Conservation (phyloP, 1,139 yeast genomes). For the Debaryomyces sp. region DNA sequence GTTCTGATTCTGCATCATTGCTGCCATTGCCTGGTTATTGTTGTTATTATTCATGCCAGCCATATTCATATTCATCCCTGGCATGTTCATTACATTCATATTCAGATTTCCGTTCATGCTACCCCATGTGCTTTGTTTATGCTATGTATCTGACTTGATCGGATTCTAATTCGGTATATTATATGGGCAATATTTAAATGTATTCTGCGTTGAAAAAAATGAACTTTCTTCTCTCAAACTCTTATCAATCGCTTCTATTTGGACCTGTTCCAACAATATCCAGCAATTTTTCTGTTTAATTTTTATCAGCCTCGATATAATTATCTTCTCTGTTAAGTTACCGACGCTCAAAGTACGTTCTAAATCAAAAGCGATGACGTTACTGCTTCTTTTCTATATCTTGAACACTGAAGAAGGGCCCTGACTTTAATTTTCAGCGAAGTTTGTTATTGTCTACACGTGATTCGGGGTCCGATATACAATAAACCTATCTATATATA, state of each 20-base stretch:
- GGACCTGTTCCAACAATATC: neutral
- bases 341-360: neutral
- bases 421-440: slow-evolving; percentile 1
- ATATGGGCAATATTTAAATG: neutral
- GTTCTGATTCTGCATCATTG: slow-evolving; percentile 14
- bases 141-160: neutral
- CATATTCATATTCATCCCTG: slow-evolving; percentile 12
- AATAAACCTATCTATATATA: neutral
- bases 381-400: neutral
- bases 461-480: neutral
- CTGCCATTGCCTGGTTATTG: slow-evolving; percentile 12
- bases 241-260: neutral
- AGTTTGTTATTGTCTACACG: neutral
- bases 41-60: slow-evolving; percentile 11
- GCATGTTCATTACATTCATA: slow-evolving; percentile 10
- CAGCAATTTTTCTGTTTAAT: neutral
- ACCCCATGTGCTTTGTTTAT: neutral
- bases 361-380: neutral
- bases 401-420: slow-evolving; percentile 1
- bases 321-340: neutral
- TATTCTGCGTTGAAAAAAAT: neutral
- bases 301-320: neutral
- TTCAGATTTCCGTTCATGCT: slow-evolving; percentile 14
- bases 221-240: neutral
- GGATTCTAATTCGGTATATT: neutral